Evolutionary conservation across 2,329 filamentous ascomycete species (phyloP).

Genomic region (Talaromyces sp.): DNA sequence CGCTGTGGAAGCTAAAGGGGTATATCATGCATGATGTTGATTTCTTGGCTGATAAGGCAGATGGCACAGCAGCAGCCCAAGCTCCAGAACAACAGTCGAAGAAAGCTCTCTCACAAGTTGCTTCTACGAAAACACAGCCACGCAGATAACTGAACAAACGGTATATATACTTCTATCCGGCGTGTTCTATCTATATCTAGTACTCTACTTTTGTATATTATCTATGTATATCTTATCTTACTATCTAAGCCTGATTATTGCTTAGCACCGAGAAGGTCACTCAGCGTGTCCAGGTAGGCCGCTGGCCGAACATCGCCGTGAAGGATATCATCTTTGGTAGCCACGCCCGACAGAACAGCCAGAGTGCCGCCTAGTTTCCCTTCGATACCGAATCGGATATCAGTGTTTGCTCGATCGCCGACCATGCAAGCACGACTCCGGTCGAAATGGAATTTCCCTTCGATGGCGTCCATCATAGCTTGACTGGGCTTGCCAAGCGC

Average conservation of each 20-base stretch:
- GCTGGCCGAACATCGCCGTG: slow-evolving; percentile 68
- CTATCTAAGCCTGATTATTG: background rate
- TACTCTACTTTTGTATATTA: slow-evolving; percentile 4
- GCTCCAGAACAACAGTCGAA: background rate
- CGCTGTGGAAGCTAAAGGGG: slow-evolving; percentile 36
- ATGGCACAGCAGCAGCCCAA: background rate
- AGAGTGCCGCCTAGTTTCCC: slow-evolving; percentile 87
- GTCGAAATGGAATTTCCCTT: slow-evolving; percentile 90
- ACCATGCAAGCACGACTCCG: slow-evolving; percentile 88
- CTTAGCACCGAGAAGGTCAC: slow-evolving; percentile 58
- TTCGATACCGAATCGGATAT: slow-evolving; percentile 92
- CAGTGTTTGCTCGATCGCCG: slow-evolving; percentile 87
- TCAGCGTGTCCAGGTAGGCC: slow-evolving; percentile 79
- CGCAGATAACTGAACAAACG: background rate
- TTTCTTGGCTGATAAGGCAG: background rate
- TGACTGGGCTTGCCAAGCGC: slow-evolving; percentile 91
- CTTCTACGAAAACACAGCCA: background rate
- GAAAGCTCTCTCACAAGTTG: background rate
- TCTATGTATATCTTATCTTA: background rate
- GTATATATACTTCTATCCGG: background rate
- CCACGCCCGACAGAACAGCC: slow-evolving; percentile 85
- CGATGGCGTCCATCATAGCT: slow-evolving; percentile 98
- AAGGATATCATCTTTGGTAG: slow-evolving; percentile 75
- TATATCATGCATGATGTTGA: slow-evolving; percentile 19
- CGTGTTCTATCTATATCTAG: background rate